A percentile compares a stretch with the other conserved stretches of the same genome.
phyloP scores from a whole-genome alignment of 768 basidiomycete species.

The Tricholoma bakamatsutake region DNA sequence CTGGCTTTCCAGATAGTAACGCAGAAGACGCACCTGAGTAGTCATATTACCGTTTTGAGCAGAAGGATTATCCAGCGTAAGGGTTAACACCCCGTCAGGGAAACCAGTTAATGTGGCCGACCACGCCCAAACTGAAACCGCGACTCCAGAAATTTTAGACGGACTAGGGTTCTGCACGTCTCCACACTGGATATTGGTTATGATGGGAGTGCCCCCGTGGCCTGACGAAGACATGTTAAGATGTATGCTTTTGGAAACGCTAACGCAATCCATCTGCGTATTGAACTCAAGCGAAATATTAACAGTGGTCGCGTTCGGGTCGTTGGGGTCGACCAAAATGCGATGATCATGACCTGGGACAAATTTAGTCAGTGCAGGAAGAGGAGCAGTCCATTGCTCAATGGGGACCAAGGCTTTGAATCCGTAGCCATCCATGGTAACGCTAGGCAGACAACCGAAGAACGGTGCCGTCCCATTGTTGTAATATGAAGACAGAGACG shows the following conservation, averaged over 20 bases:
- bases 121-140: conserved; percentile 66
- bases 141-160: conserved; percentile 45
- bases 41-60: conserved; percentile 34
- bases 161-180: conserved; percentile 42
- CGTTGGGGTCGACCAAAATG: conserved; percentile 39
- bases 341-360: conserved; percentile 84
- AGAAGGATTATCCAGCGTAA: conserved; percentile 56
- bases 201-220: conserved; percentile 47
- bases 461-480: conserved; percentile 54
- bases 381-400: conserved; percentile 61
- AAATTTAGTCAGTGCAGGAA: conserved; percentile 74
- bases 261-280: conserved; percentile 63
- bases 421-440: conserved; percentile 69
- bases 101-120: conserved; percentile 67
- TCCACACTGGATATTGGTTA: conserved; percentile 46
- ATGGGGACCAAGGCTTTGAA: conserved; percentile 79
- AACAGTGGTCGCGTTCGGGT: conserved; percentile 50
- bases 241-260: conserved; percentile 56
- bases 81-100: conserved; percentile 77
- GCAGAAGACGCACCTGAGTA: conserved; percentile 47
- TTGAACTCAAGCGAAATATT: conserved; percentile 79
- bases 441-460: conserved; percentile 62
- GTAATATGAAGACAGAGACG: conserved; percentile 61
- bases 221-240: conserved; percentile 70
- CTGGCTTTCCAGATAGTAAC: conserved; percentile 1